These are phyloP conservation scores for Calocybe gambosa DNA, from an alignment of 1,284 basidiomycete genomes.

Conservation along the genomic window DNA sequence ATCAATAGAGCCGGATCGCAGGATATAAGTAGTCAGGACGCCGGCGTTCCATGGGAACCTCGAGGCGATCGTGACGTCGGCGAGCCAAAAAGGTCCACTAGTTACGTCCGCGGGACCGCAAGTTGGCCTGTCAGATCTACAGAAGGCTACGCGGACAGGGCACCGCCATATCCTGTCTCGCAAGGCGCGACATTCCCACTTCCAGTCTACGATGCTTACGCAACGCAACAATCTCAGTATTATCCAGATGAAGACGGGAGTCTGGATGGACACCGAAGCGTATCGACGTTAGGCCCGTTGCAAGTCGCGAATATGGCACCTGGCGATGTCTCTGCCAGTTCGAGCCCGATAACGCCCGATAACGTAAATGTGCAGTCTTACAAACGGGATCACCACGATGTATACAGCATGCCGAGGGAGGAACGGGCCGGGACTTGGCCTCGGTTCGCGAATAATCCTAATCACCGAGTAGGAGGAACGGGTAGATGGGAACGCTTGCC, in stretches of 20 bases:
- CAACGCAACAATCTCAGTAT: background rate
- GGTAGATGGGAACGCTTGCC: constrained; percentile 17
- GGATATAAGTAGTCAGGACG: constrained; percentile 20
- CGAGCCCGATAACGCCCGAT: constrained; percentile 6
- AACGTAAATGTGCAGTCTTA: background rate
- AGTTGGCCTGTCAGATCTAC: background rate
- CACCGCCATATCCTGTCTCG: constrained; percentile 5
- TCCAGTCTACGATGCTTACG: constrained; percentile 15
- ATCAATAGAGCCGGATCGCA: constrained; percentile 13
- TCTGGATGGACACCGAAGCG: constrained; percentile 12
- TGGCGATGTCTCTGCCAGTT: constrained; percentile 17
- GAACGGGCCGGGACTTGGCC: constrained; percentile 14
- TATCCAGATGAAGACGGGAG: constrained; percentile 9
- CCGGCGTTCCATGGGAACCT: constrained; percentile 25
- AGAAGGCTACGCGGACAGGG: constrained; percentile 3
- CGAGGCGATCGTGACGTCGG: constrained; percentile 32
- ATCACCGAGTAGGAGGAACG: constrained; percentile 1
- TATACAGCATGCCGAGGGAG: background rate
- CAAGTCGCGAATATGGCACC: constrained; percentile 21
- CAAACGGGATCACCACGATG: background rate
- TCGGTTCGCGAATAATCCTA: constrained; percentile 18
- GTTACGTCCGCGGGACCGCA: constrained; percentile 16
- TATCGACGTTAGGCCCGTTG: constrained; percentile 17
- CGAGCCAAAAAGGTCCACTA: constrained; percentile 27
- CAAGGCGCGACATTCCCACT: constrained; percentile 19